These are phyloP conservation scores for Penicillium sp. DNA, from an alignment of 2,329 filamentous ascomycete species.

Conservation along the genomic window DNA sequence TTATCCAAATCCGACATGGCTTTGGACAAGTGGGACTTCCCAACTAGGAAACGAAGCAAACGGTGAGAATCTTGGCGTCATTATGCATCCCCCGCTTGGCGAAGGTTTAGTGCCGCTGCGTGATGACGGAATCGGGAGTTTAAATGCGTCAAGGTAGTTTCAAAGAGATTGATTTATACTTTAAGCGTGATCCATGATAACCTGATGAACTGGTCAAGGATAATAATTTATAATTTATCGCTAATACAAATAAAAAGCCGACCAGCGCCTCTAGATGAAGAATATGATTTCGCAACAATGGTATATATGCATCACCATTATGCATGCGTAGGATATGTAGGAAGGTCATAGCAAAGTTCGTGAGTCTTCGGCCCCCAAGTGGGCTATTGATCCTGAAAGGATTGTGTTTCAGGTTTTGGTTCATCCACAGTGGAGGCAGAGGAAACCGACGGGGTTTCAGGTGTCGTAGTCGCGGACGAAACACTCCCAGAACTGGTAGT, in stretches of 20 bases:
- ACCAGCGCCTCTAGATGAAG: slow-evolving; percentile 19
- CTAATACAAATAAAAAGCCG: slow-evolving; percentile 5
- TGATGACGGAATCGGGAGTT: background rate
- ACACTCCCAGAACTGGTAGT: slow-evolving; percentile 4
- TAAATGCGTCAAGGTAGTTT: background rate
- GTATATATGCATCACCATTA: slow-evolving; percentile 18
- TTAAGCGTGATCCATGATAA: background rate
- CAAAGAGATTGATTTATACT: background rate
- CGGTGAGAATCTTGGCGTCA: background rate
- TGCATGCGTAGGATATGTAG: slow-evolving; percentile 6
- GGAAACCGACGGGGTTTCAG: background rate
- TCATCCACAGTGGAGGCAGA: slow-evolving; percentile 4
- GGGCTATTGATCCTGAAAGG: slow-evolving; percentile 1
- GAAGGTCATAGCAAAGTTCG: background rate
- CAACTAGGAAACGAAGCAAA: background rate
- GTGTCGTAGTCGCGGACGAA: slow-evolving; percentile 4
- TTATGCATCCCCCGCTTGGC: background rate
- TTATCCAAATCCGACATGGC: background rate
- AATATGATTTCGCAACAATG: slow-evolving; percentile 19
- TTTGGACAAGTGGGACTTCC: background rate
- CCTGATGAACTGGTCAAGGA: background rate
- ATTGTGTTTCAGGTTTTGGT: slow-evolving; percentile 1
- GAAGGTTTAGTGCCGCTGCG: background rate
- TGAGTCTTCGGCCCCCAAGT: background rate
- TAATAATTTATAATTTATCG: background rate